Percentiles rank a stretch among this genome's conserved stretches.
phyloP scores from a whole-genome alignment of 2,329 filamentous ascomycete species.

The Cylindrodendrum hubeiense region DNA sequence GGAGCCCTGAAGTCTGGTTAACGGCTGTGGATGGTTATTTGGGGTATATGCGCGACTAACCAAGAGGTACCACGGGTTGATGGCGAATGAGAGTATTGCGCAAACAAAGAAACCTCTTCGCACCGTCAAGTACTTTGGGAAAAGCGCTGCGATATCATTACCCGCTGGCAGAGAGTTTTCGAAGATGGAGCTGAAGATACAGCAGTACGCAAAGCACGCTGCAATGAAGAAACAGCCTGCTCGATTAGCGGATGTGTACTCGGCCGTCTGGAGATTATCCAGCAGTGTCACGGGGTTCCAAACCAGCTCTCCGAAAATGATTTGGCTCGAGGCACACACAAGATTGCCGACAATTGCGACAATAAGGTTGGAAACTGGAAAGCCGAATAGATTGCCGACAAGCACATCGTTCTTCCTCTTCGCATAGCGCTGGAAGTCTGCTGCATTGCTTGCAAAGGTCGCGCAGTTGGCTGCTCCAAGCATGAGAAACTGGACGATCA shows the following conservation, averaged over 20 bases:
- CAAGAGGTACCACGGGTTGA: slow-evolving; percentile 15
- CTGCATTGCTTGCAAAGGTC: slow-evolving; percentile 14
- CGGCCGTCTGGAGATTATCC: background rate
- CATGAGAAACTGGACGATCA: slow-evolving; percentile 4
- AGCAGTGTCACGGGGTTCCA: slow-evolving; percentile 17
- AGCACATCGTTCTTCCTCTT: slow-evolving; percentile 15
- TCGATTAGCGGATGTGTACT: slow-evolving; percentile 8
- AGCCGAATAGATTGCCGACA: slow-evolving; percentile 9
- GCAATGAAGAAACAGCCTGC: slow-evolving; percentile 19
- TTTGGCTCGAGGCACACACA: slow-evolving; percentile 14
- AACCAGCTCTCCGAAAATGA: slow-evolving; percentile 11
- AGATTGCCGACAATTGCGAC: slow-evolving; percentile 14
- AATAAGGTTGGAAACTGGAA: slow-evolving; percentile 9
- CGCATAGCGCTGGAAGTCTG: slow-evolving; percentile 18
- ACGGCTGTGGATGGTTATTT: background rate
- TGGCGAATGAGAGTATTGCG: slow-evolving; percentile 9
- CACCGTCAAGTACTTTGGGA: slow-evolving; percentile 10
- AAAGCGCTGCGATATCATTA: slow-evolving; percentile 13
- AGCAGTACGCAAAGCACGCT: slow-evolving; percentile 20
- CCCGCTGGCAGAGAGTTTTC: slow-evolving; percentile 16
- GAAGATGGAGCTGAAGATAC: slow-evolving; percentile 19
- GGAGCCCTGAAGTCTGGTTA: slow-evolving; percentile 7
- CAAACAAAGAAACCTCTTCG: slow-evolving; percentile 15
- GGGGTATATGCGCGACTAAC: background rate
- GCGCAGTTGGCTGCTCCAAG: slow-evolving; percentile 14